Evolutionary conservation across 257 asterid species (phyloP).

Genomic region (Nicotiana sylvestris): DNA sequence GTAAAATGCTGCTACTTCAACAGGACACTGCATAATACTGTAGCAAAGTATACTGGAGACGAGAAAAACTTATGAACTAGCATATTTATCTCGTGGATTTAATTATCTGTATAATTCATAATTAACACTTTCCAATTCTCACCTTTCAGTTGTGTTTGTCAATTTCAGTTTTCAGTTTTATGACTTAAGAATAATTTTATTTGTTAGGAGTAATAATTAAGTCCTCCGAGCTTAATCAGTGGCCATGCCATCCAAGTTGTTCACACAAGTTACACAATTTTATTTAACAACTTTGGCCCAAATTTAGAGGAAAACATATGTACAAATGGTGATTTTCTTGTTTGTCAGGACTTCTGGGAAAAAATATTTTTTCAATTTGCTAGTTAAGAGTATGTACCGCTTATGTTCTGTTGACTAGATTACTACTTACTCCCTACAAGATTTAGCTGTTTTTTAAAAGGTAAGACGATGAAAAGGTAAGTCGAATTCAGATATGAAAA

Average conservation of each 20-base stretch:
- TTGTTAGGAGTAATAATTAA: background rate
- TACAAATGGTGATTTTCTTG: too few species aligned
- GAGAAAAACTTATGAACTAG: background rate
- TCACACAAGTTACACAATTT: background rate
- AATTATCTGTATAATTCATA: background rate
- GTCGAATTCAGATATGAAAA: too few species aligned
- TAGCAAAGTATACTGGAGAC: background rate
- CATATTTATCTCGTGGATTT: background rate
- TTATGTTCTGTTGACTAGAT: too few species aligned
- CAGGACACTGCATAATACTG: background rate
- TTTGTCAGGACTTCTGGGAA: too few species aligned
- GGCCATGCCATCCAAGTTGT: background rate
- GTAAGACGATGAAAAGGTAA: too few species aligned
- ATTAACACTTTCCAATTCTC: background rate
- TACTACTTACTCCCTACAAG: too few species aligned
- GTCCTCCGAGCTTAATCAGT: background rate
- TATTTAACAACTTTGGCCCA: background rate
- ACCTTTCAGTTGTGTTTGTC: background rate
- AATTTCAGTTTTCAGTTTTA: background rate
- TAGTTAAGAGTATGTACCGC: too few species aligned
- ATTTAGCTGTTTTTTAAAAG: too few species aligned
- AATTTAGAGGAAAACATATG: background rate
- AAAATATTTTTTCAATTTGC: too few species aligned
- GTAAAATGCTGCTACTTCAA: slow-evolving; percentile 16
- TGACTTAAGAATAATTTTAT: background rate